Evolutionary conservation across 352 stramenopile species (phyloP).

Genomic region (Phytophthora constricta): DNA sequence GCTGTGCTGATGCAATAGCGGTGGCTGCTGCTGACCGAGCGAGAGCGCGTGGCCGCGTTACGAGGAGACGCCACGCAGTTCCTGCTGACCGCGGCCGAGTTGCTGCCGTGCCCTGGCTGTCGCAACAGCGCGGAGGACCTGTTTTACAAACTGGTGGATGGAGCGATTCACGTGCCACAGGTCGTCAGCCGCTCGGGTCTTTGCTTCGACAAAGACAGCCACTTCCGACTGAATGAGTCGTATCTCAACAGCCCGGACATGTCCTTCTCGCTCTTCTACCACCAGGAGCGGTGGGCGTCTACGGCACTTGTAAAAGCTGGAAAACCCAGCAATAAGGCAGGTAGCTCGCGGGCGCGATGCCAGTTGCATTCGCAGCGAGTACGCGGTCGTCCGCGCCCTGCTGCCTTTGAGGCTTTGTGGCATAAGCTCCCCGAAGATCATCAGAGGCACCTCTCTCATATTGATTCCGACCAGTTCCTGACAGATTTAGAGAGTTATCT

Average conservation of each 20-base stretch:
- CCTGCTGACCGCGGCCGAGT: slow-evolving; percentile 69
- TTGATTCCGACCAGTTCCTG: slow-evolving; percentile 89
- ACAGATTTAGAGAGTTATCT: slow-evolving; percentile 86
- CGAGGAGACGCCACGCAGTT: slow-evolving; percentile 73
- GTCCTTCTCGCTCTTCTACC: slow-evolving; percentile 76
- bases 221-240: slow-evolving; percentile 73
- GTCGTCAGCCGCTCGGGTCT: slow-evolving; percentile 61
- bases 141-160: slow-evolving; percentile 71
- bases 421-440: slow-evolving; percentile 80
- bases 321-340: slow-evolving; percentile 42
- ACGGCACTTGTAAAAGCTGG: slow-evolving; percentile 58
- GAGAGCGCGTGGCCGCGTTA: slow-evolving; percentile 72
- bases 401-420: slow-evolving; percentile 82
- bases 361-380: slow-evolving; percentile 80
- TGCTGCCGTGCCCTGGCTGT: slow-evolving; percentile 81
- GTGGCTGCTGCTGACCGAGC: slow-evolving; percentile 82
- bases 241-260: slow-evolving; percentile 73
- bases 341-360: slow-evolving; percentile 61
- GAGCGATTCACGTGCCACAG: slow-evolving; percentile 43
- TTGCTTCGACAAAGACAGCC: slow-evolving; percentile 60
- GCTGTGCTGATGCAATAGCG: no score
- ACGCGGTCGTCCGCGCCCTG: slow-evolving; percentile 70
- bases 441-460: slow-evolving; percentile 82
- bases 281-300: slow-evolving; percentile 76
- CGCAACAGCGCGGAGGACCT: slow-evolving; percentile 81